Evolutionary conservation across 495 filamentous ascomycete species (phyloP).

Genomic region (Staphylotrichum longicolle): DNA sequence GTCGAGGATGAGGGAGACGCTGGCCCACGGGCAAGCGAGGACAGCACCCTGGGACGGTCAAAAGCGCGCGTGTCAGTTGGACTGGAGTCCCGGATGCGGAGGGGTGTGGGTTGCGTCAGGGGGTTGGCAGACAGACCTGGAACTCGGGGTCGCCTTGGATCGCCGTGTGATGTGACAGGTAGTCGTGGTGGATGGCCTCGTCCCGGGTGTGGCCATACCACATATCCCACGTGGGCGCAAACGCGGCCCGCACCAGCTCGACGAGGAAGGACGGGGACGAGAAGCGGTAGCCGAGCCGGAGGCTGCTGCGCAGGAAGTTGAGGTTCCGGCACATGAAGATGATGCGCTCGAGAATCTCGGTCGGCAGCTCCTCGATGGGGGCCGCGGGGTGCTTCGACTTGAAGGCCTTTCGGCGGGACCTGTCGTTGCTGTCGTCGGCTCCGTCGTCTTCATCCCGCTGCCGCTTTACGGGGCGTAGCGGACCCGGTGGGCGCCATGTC

Average conservation of each 20-base stretch:
- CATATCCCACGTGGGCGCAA: slow-evolving; percentile 41
- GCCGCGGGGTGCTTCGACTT: slow-evolving; percentile 28
- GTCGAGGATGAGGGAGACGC: slow-evolving; percentile 31
- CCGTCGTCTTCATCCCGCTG: slow-evolving; percentile 7
- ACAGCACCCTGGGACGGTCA: slow-evolving; percentile 29
- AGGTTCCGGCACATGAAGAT: slow-evolving; percentile 40
- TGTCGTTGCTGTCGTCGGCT: background rate
- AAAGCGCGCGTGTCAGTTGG: no score
- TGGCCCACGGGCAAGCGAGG: slow-evolving; percentile 34
- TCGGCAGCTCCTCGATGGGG: slow-evolving; percentile 38
- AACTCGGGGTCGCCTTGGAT: slow-evolving; percentile 34
- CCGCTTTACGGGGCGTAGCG: slow-evolving; percentile 10
- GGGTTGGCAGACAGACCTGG: slow-evolving; percentile 30
- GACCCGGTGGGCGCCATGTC: slow-evolving; percentile 25
- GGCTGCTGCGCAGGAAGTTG: slow-evolving; percentile 39
- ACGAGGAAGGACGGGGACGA: slow-evolving; percentile 31
- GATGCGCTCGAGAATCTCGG: slow-evolving; percentile 46
- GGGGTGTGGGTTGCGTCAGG: background rate
- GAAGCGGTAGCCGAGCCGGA: slow-evolving; percentile 36
- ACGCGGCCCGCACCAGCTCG: slow-evolving; percentile 34
- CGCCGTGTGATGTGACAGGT: slow-evolving; percentile 9
- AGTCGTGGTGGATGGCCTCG: slow-evolving; percentile 10
- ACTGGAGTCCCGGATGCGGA: no score
- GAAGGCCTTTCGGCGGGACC: slow-evolving; percentile 2
- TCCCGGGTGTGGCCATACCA: slow-evolving; percentile 27